phyloP scores from a whole-genome alignment of 805 yeast species.

The Lipomyces lipofer region DNA sequence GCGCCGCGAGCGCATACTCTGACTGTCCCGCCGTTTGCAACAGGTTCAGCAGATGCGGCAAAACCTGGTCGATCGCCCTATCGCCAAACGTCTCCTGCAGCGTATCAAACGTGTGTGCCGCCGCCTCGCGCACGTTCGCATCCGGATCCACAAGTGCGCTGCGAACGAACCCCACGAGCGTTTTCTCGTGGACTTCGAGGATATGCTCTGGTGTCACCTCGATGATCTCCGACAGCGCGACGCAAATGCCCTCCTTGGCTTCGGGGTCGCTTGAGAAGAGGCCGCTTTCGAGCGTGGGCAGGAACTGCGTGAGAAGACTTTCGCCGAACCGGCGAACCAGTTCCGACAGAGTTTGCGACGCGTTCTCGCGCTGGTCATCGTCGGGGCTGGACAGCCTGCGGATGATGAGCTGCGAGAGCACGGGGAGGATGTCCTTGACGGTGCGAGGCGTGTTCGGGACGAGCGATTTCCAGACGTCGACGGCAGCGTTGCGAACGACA shows the following conservation, averaged over 20 bases:
- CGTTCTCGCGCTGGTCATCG: constrained; percentile 75
- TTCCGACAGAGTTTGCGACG: constrained; percentile 92
- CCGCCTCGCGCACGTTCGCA: constrained; percentile 78
- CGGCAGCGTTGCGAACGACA: constrained; percentile 82
- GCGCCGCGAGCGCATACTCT: constrained; percentile 78
- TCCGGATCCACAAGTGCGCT: constrained; percentile 75
- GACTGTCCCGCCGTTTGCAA: constrained; percentile 59
- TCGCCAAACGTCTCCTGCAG: constrained; percentile 81
- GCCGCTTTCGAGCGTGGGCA: constrained; percentile 79
- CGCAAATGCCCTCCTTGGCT: constrained; percentile 93
- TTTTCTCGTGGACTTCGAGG: constrained; percentile 62
- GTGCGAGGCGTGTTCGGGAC: constrained; percentile 96
- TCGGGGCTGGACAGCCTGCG: constrained; percentile 81
- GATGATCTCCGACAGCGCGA: constrained; percentile 84
- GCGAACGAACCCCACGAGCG: constrained; percentile 72
- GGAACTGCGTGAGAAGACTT: constrained; percentile 74
- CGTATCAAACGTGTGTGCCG: constrained; percentile 87
- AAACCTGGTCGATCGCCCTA: constrained; percentile 79
- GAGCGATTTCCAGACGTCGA: constrained; percentile 94
- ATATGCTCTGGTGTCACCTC: constrained; percentile 64
- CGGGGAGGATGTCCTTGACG: constrained; percentile 85
- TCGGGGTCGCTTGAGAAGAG: constrained; percentile 64
- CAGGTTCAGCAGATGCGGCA: constrained; percentile 77
- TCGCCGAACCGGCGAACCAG: constrained; percentile 91
- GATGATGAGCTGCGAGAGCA: constrained; percentile 76